A percentile compares a stretch with the other conserved stretches of the same genome.
These are phyloP conservation scores for Raphanus sativus DNA, from an alignment of 345 rosid species.

Conservation along the genomic window DNA sequence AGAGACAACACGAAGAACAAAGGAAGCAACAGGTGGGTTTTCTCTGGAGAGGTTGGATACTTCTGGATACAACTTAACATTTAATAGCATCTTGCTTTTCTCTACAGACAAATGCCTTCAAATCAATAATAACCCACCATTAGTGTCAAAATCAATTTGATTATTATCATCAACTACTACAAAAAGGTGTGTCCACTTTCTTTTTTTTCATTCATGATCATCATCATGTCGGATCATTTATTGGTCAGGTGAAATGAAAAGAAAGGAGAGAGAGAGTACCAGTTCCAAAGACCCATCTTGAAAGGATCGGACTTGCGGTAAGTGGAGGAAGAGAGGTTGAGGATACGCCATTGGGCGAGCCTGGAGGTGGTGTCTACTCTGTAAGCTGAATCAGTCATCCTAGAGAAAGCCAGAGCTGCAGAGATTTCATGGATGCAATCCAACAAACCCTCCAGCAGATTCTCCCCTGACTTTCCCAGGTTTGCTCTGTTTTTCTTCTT, in stretches of 20 bases:
- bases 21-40: conserved; percentile 86
- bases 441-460: conserved; percentile 68
- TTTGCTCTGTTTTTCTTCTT: conserved; percentile 41
- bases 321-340: conserved; percentile 73
- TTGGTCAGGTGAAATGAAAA: neutral
- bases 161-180: neutral
- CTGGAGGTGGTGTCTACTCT: conserved; percentile 87
- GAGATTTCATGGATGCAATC: conserved; percentile 97
- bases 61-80: conserved; percentile 79
- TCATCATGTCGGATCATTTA: neutral
- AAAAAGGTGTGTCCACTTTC: conserved; percentile 1
- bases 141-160: conserved; percentile 16
- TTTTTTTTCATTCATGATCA: conserved; percentile 9
- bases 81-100: conserved; percentile 64
- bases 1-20: conserved; percentile 65
- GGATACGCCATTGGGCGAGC: conserved; percentile 98
- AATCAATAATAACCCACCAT: conserved; percentile 13
- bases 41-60: conserved; percentile 70
- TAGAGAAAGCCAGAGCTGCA: conserved; percentile 70
- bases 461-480: conserved; percentile 96
- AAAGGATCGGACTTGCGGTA: conserved; percentile 97
- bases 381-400: conserved; percentile 89
- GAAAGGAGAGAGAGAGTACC: conserved; percentile 43
- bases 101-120: conserved; percentile 88
- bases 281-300: conserved; percentile 95